A percentile compares a stretch with the other conserved stretches of the same genome.
phyloP scores from a whole-genome alignment of 1,284 basidiomycete genomes.

The Ceratobasidium sp. region DNA sequence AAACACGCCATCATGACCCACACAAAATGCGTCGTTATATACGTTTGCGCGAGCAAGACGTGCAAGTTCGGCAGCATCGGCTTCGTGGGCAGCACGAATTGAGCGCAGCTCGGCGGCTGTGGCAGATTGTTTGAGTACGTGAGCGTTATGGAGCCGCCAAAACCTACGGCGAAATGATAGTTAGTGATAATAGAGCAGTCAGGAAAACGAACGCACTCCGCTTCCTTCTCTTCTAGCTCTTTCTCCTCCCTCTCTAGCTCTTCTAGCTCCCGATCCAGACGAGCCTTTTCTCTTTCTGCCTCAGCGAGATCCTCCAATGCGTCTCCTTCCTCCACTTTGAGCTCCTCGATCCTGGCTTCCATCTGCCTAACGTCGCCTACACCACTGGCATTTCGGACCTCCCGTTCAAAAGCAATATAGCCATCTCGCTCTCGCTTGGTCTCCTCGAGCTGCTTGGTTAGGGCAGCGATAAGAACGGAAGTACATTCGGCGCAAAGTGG shows the following conservation, averaged over 20 bases:
- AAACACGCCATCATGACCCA: conserved; percentile 93
- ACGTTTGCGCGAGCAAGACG: conserved; percentile 95
- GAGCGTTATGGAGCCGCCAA: conserved; percentile 83
- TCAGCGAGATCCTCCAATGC: conserved; percentile 80
- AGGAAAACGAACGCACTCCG: conserved; percentile 69
- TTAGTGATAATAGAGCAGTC: conserved; percentile 12
- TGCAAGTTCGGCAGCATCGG: conserved; percentile 81
- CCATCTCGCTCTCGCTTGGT: conserved; percentile 92
- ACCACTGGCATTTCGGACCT: conserved; percentile 75
- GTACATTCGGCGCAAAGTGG: conserved; percentile 97
- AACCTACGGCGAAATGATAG: conserved; percentile 68
- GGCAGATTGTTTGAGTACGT: conserved; percentile 73
- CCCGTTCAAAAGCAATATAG: conserved; percentile 92
- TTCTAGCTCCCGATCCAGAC: conserved; percentile 79
- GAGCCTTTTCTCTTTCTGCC: conserved; percentile 79
- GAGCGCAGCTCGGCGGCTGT: conserved; percentile 78
- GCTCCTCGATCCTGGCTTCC: conserved; percentile 66
- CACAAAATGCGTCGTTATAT: conserved; percentile 98
- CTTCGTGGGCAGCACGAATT: conserved; percentile 79
- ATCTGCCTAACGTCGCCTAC: conserved; percentile 49
- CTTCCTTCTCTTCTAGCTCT: conserved; percentile 80
- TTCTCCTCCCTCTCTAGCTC: conserved; percentile 82
- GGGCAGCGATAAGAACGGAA: conserved; percentile 79
- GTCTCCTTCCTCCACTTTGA: conserved; percentile 79
- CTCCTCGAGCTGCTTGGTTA: conserved; percentile 89